phyloP scores from a whole-genome alignment of 2,329 filamentous ascomycete genomes.

The Hortaea sp. region DNA sequence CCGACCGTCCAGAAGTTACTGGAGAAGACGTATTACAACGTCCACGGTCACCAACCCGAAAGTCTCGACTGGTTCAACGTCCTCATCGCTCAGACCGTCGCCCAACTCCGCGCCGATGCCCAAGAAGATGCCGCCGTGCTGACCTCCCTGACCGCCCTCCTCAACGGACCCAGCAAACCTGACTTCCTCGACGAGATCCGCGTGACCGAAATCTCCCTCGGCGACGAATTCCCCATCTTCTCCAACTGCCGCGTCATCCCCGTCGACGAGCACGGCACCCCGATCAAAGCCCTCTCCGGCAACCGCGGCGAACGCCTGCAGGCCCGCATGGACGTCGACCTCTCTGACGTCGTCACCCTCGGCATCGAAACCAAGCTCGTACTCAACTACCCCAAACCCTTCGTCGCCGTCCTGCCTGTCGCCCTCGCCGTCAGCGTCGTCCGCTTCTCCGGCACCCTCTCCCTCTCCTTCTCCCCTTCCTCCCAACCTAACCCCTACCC shows the following conservation, averaged over 20 bases:
- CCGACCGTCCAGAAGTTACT: slow-evolving; percentile 91
- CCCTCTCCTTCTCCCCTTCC: slow-evolving; percentile 81
- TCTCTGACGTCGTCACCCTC: slow-evolving; percentile 91
- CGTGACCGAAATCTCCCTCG: slow-evolving; percentile 85
- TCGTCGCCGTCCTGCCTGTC: slow-evolving; percentile 82
- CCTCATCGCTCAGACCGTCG: slow-evolving; percentile 88
- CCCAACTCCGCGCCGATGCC: slow-evolving; percentile 86
- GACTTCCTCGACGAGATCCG: slow-evolving; percentile 89
- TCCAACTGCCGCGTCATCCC: slow-evolving; percentile 96
- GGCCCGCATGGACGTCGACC: slow-evolving; percentile 91
- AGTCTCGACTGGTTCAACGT: slow-evolving; percentile 99
- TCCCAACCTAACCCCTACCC: slow-evolving; percentile 9
- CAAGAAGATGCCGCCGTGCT: slow-evolving; percentile 86
- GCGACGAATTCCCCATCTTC: slow-evolving; percentile 97
- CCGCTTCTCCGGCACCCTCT: slow-evolving; percentile 87
- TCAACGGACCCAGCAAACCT: slow-evolving; percentile 77
- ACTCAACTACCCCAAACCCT: slow-evolving; percentile 85
- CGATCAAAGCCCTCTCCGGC: slow-evolving; percentile 34
- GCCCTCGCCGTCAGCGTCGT: slow-evolving; percentile 86
- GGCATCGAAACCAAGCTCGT: slow-evolving; percentile 89
- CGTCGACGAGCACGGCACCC: slow-evolving; percentile 65
- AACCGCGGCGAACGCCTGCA: slow-evolving; percentile 64
- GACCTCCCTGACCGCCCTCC: slow-evolving; percentile 67
- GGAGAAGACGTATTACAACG: slow-evolving; percentile 95
- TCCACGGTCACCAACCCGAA: slow-evolving; percentile 89